Evolutionary conservation across 768 basidiomycete species (phyloP).

Genomic region (Dendrothele bispora): DNA sequence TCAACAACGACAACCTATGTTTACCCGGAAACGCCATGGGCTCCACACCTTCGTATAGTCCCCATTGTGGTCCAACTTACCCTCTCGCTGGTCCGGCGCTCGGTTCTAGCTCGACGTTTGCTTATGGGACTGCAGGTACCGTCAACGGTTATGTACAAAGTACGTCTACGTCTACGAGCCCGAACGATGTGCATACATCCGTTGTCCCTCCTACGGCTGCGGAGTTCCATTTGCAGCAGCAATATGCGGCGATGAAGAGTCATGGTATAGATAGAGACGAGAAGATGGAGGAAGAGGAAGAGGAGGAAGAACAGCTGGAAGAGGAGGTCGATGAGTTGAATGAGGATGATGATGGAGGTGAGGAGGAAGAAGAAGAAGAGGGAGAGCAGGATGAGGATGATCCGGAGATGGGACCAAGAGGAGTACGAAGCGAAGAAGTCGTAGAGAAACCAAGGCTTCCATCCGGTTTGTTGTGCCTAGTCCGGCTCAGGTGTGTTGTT

Average conservation of each 20-base stretch:
- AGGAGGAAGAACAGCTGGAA: background rate
- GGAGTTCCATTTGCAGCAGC: conserved; percentile 1
- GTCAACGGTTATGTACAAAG: conserved; percentile 43
- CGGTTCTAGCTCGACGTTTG: background rate
- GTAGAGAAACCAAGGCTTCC: too few species aligned
- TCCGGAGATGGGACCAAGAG: too few species aligned
- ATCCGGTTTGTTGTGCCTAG: too few species aligned
- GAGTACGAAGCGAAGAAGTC: too few species aligned
- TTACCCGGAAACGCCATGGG: too few species aligned
- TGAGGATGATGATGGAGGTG: too few species aligned
- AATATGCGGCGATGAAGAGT: background rate
- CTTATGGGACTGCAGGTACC: background rate
- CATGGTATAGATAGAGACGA: background rate
- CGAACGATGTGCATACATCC: conserved; percentile 40
- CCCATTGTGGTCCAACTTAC: background rate
- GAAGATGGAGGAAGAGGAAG: background rate
- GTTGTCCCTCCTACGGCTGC: conserved; percentile 24
- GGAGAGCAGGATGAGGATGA: too few species aligned
- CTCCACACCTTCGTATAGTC: conserved; percentile 1
- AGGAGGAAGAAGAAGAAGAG: too few species aligned
- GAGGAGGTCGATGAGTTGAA: too few species aligned
- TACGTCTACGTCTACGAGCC: conserved; percentile 57
- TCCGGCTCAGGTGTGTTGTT: too few species aligned
- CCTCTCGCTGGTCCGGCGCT: too few species aligned
- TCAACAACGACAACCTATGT: too few species aligned